These are phyloP conservation scores for Yamadazyma trypodendri DNA, from an alignment of 1,139 yeast genomes.

Conservation along the genomic window DNA sequence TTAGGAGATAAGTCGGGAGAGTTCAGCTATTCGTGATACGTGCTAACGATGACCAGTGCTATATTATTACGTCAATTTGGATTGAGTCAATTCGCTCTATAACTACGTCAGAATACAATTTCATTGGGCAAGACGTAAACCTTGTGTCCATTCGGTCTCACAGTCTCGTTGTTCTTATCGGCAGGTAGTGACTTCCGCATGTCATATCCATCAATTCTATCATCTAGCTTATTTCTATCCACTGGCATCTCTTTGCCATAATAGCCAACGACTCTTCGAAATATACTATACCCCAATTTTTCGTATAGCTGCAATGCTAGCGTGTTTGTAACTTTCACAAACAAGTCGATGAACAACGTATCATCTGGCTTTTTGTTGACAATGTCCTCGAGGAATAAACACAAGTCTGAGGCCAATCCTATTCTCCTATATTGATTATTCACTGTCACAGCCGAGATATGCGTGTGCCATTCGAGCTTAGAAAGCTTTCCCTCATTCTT, in stretches of 20 bases:
- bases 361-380: slow-evolving; percentile 67
- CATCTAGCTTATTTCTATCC: slow-evolving; percentile 48
- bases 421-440: slow-evolving; percentile 79
- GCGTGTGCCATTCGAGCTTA: slow-evolving; percentile 89
- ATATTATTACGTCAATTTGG: too few relatives aligned
- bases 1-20: background rate
- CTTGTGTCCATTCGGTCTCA: slow-evolving; percentile 57
- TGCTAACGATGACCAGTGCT: background rate
- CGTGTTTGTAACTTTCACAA: slow-evolving; percentile 81
- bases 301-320: slow-evolving; percentile 82
- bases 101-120: slow-evolving; percentile 48
- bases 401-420: slow-evolving; percentile 78
- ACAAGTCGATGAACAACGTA: slow-evolving; percentile 83
- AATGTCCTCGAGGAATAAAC: slow-evolving; percentile 67
- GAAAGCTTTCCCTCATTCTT: slow-evolving; percentile 78
- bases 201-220: slow-evolving; percentile 84
- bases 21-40: background rate
- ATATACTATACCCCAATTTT: slow-evolving; percentile 81
- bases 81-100: too few relatives aligned
- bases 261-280: slow-evolving; percentile 86
- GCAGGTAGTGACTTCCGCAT: slow-evolving; percentile 68
- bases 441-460: slow-evolving; percentile 93
- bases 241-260: slow-evolving; percentile 57
- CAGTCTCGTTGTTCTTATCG: slow-evolving; percentile 50
- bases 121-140: slow-evolving; percentile 64